Conservation (phyloP, 2,329 filamentous ascomycete species). For the Nothophaeocryptopus gaeumannii region DNA sequence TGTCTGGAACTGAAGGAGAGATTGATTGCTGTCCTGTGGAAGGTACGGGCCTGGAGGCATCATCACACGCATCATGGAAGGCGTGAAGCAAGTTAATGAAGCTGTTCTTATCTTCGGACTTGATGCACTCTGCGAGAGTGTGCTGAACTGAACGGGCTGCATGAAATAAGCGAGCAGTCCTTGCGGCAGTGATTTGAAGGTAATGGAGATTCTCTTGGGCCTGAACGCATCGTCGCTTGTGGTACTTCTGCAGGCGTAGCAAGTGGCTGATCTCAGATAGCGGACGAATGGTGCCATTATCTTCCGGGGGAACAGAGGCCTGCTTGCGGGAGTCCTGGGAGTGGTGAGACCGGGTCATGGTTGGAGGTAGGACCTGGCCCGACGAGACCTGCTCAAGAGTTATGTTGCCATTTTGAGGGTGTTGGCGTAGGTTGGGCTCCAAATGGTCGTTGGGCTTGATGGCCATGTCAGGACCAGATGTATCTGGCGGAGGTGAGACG, state of each 20-base stretch:
- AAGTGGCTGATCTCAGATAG: conserved; percentile 75
- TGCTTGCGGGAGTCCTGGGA: background rate
- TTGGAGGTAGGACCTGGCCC: conserved; percentile 7
- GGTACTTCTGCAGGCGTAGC: conserved; percentile 73
- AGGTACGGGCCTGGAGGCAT: conserved; percentile 63
- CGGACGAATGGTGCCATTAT: conserved; percentile 9
- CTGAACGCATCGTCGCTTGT: conserved; percentile 74
- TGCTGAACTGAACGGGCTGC: conserved; percentile 72
- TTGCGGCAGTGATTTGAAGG: conserved; percentile 69
- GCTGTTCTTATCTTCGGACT: conserved; percentile 72
- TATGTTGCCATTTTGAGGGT: conserved; percentile 9
- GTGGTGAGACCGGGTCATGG: conserved; percentile 12
- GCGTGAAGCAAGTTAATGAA: conserved; percentile 75
- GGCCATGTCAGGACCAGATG: conserved; percentile 22
- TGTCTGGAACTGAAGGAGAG: conserved; percentile 38
- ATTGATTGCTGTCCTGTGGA: conserved; percentile 47
- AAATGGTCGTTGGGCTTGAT: conserved; percentile 19
- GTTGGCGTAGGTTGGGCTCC: conserved; percentile 7
- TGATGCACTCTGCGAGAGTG: conserved; percentile 74
- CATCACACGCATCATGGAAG: conserved; percentile 71
- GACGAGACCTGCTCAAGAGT: conserved; percentile 6
- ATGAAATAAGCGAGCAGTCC: conserved; percentile 70
- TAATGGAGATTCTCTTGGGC: conserved; percentile 71
- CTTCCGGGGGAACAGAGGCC: background rate
- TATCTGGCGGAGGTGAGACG: conserved; percentile 4